A percentile compares a stretch with the other conserved stretches of the same genome.
phyloP scores from a whole-genome alignment of 352 stramenopile genomes.

The Globisporangium rhizosaccharum region DNA sequence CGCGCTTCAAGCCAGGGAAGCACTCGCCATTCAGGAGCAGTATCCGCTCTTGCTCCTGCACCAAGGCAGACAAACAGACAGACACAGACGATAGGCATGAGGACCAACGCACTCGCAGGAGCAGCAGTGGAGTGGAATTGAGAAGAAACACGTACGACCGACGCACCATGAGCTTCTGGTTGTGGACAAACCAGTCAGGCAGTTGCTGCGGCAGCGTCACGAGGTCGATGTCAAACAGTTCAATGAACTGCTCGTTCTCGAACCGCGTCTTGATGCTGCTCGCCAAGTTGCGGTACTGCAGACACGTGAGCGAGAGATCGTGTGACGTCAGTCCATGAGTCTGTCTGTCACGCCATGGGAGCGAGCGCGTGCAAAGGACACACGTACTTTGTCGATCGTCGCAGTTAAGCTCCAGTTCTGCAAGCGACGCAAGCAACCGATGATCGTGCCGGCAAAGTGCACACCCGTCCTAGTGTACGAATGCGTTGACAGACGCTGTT shows the following conservation, averaged over 20 bases:
- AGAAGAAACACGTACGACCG: neutral
- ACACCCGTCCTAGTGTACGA: constrained; percentile 44
- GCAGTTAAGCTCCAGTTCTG: constrained; percentile 86
- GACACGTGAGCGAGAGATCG: neutral
- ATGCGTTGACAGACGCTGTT: too few relatives aligned
- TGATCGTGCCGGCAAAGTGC: constrained; percentile 72
- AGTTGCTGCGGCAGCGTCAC: constrained; percentile 68
- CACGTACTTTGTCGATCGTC: constrained; percentile 76
- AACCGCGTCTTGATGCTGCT: constrained; percentile 84
- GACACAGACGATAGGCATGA: neutral
- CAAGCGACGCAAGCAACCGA: constrained; percentile 73
- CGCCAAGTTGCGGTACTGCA: constrained; percentile 80
- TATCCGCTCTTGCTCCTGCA: constrained; percentile 74
- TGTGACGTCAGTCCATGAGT: too few relatives aligned
- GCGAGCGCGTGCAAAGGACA: neutral
- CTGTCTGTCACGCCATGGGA: neutral
- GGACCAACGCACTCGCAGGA: neutral
- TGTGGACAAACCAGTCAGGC: constrained; percentile 74
- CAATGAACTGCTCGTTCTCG: constrained; percentile 88
- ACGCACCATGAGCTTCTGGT: constrained; percentile 69
- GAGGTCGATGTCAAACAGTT: constrained; percentile 84
- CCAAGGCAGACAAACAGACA: neutral
- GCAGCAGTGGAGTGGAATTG: neutral
- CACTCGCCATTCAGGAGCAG: constrained; percentile 55
- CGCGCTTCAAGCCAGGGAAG: constrained; percentile 44